Conservation (phyloP, 2,329 filamentous ascomycete genomes). For the Colletotrichum endophyticum region DNA sequence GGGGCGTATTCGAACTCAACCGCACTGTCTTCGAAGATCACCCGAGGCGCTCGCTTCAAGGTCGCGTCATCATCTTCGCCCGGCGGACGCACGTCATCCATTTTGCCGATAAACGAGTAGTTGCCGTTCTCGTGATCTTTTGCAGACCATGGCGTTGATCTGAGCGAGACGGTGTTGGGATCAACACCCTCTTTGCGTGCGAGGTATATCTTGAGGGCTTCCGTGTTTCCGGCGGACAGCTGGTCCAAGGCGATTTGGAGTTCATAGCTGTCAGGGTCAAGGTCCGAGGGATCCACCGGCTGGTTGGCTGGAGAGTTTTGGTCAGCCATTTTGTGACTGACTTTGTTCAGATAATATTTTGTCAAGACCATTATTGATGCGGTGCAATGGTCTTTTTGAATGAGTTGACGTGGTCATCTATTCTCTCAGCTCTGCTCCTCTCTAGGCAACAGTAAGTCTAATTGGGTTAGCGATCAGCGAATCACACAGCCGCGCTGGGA, state of each 20-base stretch:
- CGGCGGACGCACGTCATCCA: neutral
- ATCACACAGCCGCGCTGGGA: neutral
- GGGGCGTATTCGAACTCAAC: neutral
- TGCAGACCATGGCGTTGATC: neutral
- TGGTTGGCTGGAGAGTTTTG: neutral
- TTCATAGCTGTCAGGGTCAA: neutral
- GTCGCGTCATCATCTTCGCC: neutral
- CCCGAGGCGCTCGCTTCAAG: neutral
- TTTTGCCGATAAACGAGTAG: neutral
- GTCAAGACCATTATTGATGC: neutral
- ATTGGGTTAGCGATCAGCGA: neutral
- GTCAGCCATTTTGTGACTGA: neutral
- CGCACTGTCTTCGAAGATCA: neutral
- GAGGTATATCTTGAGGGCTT: neutral
- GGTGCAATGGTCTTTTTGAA: neutral
- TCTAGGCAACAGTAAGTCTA: neutral
- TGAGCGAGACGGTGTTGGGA: neutral
- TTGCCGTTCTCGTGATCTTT: neutral
- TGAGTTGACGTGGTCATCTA: neutral
- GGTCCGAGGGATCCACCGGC: neutral
- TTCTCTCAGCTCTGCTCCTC: neutral
- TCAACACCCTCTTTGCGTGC: neutral
- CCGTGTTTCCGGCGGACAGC: neutral
- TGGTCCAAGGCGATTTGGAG: constrained; percentile 4
- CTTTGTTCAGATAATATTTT: neutral